Conservation (phyloP, 345 rosid species). For the Luvunga scandens region DNA sequence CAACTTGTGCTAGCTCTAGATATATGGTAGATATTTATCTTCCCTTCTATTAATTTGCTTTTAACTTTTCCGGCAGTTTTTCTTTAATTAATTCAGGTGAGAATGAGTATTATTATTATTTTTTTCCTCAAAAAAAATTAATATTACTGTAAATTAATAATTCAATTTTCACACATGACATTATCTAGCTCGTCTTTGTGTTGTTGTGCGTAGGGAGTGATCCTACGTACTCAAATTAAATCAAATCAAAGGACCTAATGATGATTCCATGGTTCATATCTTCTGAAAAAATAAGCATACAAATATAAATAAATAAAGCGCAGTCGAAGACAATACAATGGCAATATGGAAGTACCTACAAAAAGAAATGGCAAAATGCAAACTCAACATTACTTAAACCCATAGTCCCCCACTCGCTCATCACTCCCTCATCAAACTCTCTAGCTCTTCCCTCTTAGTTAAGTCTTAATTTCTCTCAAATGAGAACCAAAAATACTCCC, state of each 20-base stretch:
- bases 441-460: not conserved
- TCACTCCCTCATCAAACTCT: not conserved
- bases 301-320: not conserved
- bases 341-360: conserved; percentile 28
- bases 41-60: not conserved
- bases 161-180: no score
- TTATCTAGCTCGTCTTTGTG: no score
- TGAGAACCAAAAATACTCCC: conserved; percentile 39
- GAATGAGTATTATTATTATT: no score
- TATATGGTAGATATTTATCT: no score
- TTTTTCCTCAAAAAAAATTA: no score
- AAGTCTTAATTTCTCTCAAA: conserved; percentile 9
- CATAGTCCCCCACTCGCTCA: not conserved
- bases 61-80: not conserved
- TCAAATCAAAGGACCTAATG: no score
- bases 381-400: conserved; percentile 45
- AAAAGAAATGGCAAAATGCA: conserved; percentile 26
- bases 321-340: conserved; percentile 21
- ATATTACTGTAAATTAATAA: no score
- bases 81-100: not conserved
- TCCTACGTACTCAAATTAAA: no score
- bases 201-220: no score
- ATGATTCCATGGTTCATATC: no score
- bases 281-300: not conserved
- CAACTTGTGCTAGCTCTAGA: conserved; percentile 24